Evolutionary conservation across 2,329 filamentous ascomycete genomes (phyloP).

Genomic region (Diaporthe ilicicola): DNA sequence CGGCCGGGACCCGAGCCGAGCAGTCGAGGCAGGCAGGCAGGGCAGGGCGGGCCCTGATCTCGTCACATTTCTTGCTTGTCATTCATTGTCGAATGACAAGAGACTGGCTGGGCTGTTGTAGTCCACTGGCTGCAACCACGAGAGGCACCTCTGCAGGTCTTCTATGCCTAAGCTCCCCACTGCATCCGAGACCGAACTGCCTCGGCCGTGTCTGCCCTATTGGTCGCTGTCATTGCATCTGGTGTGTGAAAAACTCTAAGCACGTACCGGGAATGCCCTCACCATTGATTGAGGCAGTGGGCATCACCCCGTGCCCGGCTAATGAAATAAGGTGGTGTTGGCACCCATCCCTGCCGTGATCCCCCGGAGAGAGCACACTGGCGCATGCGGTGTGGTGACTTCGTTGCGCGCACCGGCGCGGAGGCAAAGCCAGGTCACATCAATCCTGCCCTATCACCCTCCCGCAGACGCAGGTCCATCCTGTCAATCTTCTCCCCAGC

Average conservation of each 20-base stretch:
- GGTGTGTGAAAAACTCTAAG: slow-evolving; percentile 3
- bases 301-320: slow-evolving; percentile 5
- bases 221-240: background rate
- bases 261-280: slow-evolving; percentile 9
- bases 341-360: background rate
- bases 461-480: background rate
- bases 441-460: background rate
- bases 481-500: background rate
- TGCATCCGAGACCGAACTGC: background rate
- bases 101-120: background rate
- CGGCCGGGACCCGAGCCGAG: background rate
- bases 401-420: background rate
- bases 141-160: background rate
- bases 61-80: slow-evolving; percentile 1
- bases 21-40: background rate
- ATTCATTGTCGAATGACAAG: background rate
- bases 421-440: background rate
- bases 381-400: background rate
- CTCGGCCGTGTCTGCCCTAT: background rate
- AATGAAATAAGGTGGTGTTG: slow-evolving; percentile 10
- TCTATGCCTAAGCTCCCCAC: slow-evolving; percentile 14
- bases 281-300: background rate
- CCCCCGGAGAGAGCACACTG: background rate
- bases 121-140: background rate
- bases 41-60: background rate